phyloP scores from a whole-genome alignment of 1,139 yeast genomes.

The Pichia sp. region DNA sequence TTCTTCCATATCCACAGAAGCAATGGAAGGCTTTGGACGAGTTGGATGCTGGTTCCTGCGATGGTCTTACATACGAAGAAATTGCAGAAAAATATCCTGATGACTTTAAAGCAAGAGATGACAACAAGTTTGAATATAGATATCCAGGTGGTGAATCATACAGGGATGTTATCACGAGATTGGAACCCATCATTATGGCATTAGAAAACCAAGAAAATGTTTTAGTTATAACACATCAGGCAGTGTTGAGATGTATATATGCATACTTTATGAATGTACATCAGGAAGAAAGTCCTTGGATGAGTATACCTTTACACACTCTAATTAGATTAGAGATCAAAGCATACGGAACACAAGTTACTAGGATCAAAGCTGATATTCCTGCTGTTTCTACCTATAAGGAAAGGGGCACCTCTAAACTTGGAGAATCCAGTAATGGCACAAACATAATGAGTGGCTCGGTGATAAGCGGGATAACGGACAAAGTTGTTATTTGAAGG shows the following conservation, averaged over 20 bases:
- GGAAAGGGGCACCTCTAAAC: slow-evolving; percentile 82
- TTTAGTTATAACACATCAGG: slow-evolving; percentile 94
- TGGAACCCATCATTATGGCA: slow-evolving; percentile 98
- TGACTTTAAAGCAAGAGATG: slow-evolving; percentile 93
- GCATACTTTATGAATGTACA: slow-evolving; percentile 99
- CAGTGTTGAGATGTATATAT: slow-evolving; percentile 90
- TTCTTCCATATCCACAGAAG: slow-evolving; percentile 74
- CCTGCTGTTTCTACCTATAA: slow-evolving; percentile 97
- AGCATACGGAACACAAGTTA: slow-evolving; percentile 85
- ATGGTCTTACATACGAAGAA: slow-evolving; percentile 88
- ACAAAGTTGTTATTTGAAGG: slow-evolving; percentile 13
- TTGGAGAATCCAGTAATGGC: slow-evolving; percentile 50
- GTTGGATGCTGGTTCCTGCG: slow-evolving; percentile 96
- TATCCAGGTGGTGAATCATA: slow-evolving; percentile 97
- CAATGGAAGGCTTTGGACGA: slow-evolving; percentile 98
- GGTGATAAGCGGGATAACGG: slow-evolving; percentile 28
- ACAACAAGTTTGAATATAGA: slow-evolving; percentile 90
- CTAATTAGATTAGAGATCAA: slow-evolving; percentile 89
- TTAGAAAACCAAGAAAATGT: slow-evolving; percentile 95
- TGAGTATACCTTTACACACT: slow-evolving; percentile 96
- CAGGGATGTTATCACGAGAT: slow-evolving; percentile 87
- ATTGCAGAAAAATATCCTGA: slow-evolving; percentile 82
- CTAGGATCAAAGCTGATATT: slow-evolving; percentile 87
- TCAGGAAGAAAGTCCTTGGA: slow-evolving; percentile 97
- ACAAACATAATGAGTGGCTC: slow-evolving; percentile 32